Conservation (phyloP, 2,329 filamentous ascomycete species). For the Aspergillus ustus region DNA sequence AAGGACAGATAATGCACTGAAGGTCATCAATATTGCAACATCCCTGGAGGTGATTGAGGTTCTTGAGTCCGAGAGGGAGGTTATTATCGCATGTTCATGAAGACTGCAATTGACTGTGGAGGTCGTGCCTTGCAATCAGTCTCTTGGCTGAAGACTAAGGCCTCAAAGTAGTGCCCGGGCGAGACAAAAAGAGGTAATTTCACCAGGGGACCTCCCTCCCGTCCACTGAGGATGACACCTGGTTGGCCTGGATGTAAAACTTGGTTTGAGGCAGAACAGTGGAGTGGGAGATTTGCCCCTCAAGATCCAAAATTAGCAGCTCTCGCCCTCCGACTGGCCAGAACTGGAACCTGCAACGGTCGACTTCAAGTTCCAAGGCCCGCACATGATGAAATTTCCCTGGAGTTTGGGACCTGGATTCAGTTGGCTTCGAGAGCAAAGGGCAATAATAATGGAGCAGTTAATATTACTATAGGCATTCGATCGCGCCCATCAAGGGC, state of each 20-base stretch:
- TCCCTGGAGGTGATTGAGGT: neutral
- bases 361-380: neutral
- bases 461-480: slow-evolving; percentile 4
- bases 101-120: neutral
- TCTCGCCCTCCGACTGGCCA: slow-evolving; percentile 1
- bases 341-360: neutral
- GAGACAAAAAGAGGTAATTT: too few relatives aligned
- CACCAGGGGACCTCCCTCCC: neutral
- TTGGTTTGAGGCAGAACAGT: neutral
- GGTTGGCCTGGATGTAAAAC: neutral
- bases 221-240: neutral
- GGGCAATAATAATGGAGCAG: slow-evolving; percentile 1
- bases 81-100: neutral
- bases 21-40: neutral
- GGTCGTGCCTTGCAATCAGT: neutral
- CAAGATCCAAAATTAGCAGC: slow-evolving; percentile 11
- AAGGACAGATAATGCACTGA: neutral
- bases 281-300: neutral
- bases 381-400: neutral
- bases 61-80: neutral
- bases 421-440: neutral
- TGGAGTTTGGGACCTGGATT: neutral
- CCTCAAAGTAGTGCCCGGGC: too few relatives aligned
- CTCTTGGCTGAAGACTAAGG: too few relatives aligned
- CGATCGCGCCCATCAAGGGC: neutral